Base-by-base conservation (phyloP, 2,329 filamentous ascomycete species). In the Penicillium rolfsii region DNA sequence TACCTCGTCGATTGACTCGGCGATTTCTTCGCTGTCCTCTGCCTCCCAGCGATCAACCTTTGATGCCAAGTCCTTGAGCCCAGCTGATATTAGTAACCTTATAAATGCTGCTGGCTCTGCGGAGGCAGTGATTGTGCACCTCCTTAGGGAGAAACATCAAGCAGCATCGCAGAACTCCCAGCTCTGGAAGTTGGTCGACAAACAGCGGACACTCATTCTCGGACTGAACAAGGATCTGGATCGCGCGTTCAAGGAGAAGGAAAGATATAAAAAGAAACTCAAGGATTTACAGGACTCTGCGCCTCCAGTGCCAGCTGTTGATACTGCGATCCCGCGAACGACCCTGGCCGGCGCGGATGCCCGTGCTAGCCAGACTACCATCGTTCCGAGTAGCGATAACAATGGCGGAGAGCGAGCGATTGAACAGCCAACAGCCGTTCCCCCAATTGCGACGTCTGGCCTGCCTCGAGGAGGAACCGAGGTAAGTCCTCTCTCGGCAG, bases 151-250 rank as follows among this genome's bases (percentile, higher is more conserved):
- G 74, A 98, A 97, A 76, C 88, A 94, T 64, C 90, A 91, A 52
- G 90, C 93, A 57, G 87, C 91, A 5, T 89, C 91, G 67, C 95
- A 98, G 73, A 98, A 98, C 74, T 83, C 89, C 19, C 94, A 99
- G 75, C 80, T 99, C 70, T 99, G 95, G 95, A 89, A 93, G 54
- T 80, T 99, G 50, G 93, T 99, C 53, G 94, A 98, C 76, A 98
- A 99, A 80, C 95, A 99, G 77, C 85, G 94, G 64, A 88, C 92
- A 16, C 93, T 99, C 88, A 93, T 99, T 57, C 78, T 97, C 22
- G 94, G 93, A 7, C 83, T 99, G 64, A 97, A 98, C 73, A 96
- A 95, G 76, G 95, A 99, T 74, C 81, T 99, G 12, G 94, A 98
- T 76, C 87, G 91, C 55, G 88, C 93, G 1, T 77, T 97, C 65